These are phyloP conservation scores for Kodamaea suecica DNA, from an alignment of 1,139 yeast species.

Conservation along the genomic window DNA sequence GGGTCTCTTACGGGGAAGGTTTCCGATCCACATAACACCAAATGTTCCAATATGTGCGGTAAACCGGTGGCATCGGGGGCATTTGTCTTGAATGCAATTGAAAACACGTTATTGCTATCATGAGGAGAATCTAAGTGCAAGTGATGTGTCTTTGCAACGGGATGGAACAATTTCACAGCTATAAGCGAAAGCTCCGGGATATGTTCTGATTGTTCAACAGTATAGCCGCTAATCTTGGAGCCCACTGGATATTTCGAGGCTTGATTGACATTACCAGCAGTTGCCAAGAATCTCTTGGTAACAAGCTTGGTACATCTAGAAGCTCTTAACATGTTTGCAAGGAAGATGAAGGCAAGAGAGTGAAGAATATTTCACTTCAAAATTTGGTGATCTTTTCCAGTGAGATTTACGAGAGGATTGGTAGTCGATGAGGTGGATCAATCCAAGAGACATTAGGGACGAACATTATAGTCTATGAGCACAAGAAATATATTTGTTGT, in stretches of 20 bases:
- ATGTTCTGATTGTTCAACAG: conserved; percentile 56
- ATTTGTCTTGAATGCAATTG: conserved; percentile 87
- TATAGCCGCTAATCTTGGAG: conserved; percentile 58
- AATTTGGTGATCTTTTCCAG: too few relatives aligned
- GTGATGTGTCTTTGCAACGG: conserved; percentile 72
- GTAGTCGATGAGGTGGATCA: too few relatives aligned
- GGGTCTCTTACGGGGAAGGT: conserved; percentile 96
- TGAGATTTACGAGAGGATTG: too few relatives aligned
- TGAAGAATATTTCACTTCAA: too few relatives aligned
- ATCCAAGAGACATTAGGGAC: too few relatives aligned
- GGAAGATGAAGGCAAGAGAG: background rate
- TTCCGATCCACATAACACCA: conserved; percentile 88
- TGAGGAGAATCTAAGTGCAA: conserved; percentile 74
- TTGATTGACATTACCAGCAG: conserved; percentile 6
- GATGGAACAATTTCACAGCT: conserved; percentile 72
- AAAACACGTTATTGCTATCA: conserved; percentile 82
- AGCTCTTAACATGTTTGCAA: conserved; percentile 8
- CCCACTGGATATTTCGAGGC: conserved; percentile 59
- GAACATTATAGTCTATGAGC: too few relatives aligned
- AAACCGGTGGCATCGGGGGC: conserved; percentile 94
- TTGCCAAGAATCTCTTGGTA: conserved; percentile 9
- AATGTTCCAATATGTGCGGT: conserved; percentile 94
- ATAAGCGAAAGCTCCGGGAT: conserved; percentile 81
- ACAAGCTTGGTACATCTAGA: background rate
- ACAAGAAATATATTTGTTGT: too few relatives aligned